Evolutionary conservation across 441 rosid genomes (phyloP), one percentile per base, ranked within the genome.

Genomic region (Gossypium laxum): DNA sequence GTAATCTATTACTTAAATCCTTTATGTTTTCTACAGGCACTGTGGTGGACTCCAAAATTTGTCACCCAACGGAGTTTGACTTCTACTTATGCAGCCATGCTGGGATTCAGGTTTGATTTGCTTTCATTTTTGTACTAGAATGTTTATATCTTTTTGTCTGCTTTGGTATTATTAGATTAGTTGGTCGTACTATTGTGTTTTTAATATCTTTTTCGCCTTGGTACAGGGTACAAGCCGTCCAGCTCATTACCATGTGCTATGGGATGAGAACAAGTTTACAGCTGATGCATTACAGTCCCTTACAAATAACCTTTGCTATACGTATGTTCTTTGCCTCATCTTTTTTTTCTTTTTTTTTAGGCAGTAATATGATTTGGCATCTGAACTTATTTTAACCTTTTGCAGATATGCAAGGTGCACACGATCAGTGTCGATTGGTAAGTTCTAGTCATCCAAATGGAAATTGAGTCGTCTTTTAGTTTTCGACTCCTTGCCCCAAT

Each of bases 11-110:
- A 1, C 11, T 38, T 41, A 12, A 5, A 1, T 41, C 69, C 51
- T 21, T 30, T 12, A 41, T 63, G 11, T 56, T 18, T 59, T n/a
- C 52, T 76, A 30, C 81, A 94, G 98, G 99, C 21, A 95, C 99
- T 2, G 99, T 95, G 0, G 99, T 95, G 70, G 98, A 95, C 76
- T 86, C 98, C 1, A 88, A 89, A 77, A 95, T 95, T 51, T 95
- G 98, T 72, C 99, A 92, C 72, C 99, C 99, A 4, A 89, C 97
- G 0, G 99, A 95, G 58, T 92, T 95, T 47, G 99, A 95, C 78
- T 95, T 95, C 26, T 95, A 95, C 61, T 89, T 95, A 0, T 91
- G 98, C 72, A 91, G 98, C 68, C 99, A 92, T 82, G 98, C 99
- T 66, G 99, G 99, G 19, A 92, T 95, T 74, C 91, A 91, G 97